Base-by-base conservation (phyloP, 495 filamentous ascomycete genomes). In the Aspergillus indologenus region DNA sequence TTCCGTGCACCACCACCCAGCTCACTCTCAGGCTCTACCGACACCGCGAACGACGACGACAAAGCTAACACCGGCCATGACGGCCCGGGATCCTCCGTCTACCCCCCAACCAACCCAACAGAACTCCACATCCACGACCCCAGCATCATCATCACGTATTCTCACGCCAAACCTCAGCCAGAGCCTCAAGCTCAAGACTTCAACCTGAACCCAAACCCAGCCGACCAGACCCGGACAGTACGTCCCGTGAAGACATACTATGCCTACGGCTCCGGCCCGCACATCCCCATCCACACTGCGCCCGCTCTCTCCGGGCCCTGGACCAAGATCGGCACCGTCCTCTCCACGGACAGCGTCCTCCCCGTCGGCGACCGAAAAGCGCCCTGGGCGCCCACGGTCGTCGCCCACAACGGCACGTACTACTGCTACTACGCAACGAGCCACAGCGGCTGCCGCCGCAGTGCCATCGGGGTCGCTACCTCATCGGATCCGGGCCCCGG, bases 361-460 rank as follows among this genome's bases (percentile, higher is more conserved):
- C 65, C 69, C 0, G 76, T 76, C 53, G 75, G 73, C 23, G 69
- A 76, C 47, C 72, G 71, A 21, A 63, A 59, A 14, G 67, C 58
- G 8, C 76, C 74, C 5, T 79, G 76, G 87, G 89, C 89, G 0
- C 87, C 88, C 0, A 85, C 86, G 45, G 82, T 89, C 11, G 59
- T 77, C 45, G 63, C 79, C 6, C 68, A 87, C 5, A 80, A 79
- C 51, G 75, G 64, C 12, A 77, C 68, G 1, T 92, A 88, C 72
- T 87, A 89, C 65, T 79, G 88, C 58, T 92, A 88, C 76, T 93
- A 92, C 74, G 75, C 85, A 11, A 85, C 91, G 31, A 83, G 79
- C 60, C 78, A 79, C 40, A 86, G 88, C 56, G 88, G 89, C 2
- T 84, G 79, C 22, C 85, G 89, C 40, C 73, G 81, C 67, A 86